phyloP scores from a whole-genome alignment of 352 stramenopile genomes.

The Phytopythium sindhum region DNA sequence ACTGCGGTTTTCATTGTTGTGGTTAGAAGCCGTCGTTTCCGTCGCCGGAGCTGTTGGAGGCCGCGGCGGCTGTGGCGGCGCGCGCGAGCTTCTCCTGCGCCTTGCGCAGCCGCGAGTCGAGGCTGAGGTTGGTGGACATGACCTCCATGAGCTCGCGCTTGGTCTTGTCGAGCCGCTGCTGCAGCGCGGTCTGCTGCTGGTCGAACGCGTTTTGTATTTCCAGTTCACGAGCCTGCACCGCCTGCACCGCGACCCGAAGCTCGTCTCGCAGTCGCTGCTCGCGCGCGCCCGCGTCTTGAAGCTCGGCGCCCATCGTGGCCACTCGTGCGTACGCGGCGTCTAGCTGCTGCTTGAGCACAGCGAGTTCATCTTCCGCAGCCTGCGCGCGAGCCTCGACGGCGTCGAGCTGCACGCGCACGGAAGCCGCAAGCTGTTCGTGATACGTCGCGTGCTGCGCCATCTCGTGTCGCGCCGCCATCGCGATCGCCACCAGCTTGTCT shows the following conservation, averaged over 20 bases:
- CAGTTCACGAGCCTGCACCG: constrained; percentile 28
- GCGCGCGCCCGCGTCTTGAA: constrained; percentile 19
- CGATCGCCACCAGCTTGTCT: constrained; percentile 67
- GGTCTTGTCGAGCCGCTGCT: constrained; percentile 67
- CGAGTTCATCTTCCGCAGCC: constrained; percentile 35
- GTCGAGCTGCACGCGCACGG: constrained; percentile 23
- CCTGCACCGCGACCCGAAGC: constrained; percentile 22
- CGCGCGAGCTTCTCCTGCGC: constrained; percentile 70
- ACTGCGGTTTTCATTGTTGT: not conserved
- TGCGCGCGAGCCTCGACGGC: constrained; percentile 19
- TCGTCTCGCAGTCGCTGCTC: constrained; percentile 24
- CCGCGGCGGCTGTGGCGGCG: constrained; percentile 11
- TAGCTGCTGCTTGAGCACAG: constrained; percentile 38
- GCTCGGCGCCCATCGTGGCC: constrained; percentile 30
- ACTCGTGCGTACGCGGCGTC: constrained; percentile 42
- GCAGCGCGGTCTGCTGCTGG: constrained; percentile 36
- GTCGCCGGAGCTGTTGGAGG: not conserved
- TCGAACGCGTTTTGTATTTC: constrained; percentile 44
- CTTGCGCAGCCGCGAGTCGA: constrained; percentile 62
- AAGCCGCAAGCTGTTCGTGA: constrained; percentile 33
- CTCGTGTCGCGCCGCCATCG: constrained; percentile 76
- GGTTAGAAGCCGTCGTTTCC: constrained; percentile 1
- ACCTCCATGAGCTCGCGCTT: constrained; percentile 76
- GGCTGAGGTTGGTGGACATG: constrained; percentile 55
- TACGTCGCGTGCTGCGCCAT: constrained; percentile 53